Conservation (phyloP, 2,329 filamentous ascomycete genomes). For the Fusarium tjaetaba region DNA sequence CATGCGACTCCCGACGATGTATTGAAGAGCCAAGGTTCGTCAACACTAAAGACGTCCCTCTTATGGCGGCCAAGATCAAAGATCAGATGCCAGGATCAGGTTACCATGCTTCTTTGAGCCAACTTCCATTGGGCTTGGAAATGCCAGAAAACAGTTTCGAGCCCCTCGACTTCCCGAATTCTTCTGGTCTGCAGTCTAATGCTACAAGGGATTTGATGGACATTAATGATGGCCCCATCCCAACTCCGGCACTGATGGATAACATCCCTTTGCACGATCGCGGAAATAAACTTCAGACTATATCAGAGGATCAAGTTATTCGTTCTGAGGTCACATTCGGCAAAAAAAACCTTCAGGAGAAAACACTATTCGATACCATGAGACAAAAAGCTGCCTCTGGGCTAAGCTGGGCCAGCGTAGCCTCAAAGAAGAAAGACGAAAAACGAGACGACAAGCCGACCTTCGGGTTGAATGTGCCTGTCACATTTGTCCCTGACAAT, state of each 20-base stretch:
- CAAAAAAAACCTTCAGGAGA: conserved; percentile 10
- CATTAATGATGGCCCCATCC: conserved; percentile 8
- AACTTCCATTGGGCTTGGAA: conserved; percentile 10
- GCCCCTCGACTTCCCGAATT: not conserved
- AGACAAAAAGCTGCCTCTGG: conserved; percentile 25
- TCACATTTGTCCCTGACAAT: not conserved
- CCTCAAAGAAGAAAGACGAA: conserved; percentile 1
- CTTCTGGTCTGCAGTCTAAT: not conserved
- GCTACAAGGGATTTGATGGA: conserved; percentile 28
- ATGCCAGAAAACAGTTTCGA: not conserved
- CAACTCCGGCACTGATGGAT: conserved; percentile 29
- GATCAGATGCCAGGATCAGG: not conserved
- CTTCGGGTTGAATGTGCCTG: conserved; percentile 21
- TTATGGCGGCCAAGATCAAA: not conserved
- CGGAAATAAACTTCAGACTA: not conserved
- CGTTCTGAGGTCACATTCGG: conserved; percentile 19
- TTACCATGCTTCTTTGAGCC: not conserved
- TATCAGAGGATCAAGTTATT: not conserved
- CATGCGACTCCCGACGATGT: too few relatives aligned
- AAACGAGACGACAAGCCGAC: not conserved
- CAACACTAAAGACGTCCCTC: not conserved
- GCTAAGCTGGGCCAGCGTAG: conserved; percentile 17
- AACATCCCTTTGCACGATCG: too few relatives aligned
- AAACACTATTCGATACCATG: conserved; percentile 35
- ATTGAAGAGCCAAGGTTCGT: not conserved